These are phyloP conservation scores for Phlebopus sp. DNA, from an alignment of 1,284 basidiomycete species.

Conservation along the genomic window DNA sequence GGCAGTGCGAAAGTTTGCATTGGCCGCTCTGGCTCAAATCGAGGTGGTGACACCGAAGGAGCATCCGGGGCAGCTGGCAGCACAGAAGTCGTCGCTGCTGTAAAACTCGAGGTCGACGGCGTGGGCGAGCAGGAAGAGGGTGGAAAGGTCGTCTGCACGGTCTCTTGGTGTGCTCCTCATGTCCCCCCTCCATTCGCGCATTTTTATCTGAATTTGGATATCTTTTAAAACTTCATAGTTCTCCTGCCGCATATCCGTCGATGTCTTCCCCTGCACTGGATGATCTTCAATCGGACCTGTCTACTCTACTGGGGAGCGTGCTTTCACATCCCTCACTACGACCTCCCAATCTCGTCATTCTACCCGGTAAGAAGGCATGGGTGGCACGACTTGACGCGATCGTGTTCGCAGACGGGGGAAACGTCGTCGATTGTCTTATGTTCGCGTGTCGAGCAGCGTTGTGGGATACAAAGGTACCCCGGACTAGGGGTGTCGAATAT, in stretches of 20 bases:
- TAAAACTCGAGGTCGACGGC: constrained; percentile 70
- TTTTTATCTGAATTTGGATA: background rate
- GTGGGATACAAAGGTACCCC: constrained; percentile 76
- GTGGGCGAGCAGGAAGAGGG: constrained; percentile 48
- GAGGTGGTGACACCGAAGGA: constrained; percentile 43
- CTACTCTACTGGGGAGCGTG: constrained; percentile 53
- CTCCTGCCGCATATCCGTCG: constrained; percentile 73
- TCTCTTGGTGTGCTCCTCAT: constrained; percentile 64
- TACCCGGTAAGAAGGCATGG: constrained; percentile 68
- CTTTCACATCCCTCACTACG: constrained; percentile 61
- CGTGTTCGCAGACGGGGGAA: constrained; percentile 69
- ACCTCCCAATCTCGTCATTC: constrained; percentile 59
- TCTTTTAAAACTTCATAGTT: constrained; percentile 49
- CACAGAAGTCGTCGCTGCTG: constrained; percentile 41
- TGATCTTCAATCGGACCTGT: constrained; percentile 69
- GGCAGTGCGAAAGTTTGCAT: constrained; percentile 73
- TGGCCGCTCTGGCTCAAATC: constrained; percentile 54
- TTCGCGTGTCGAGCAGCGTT: constrained; percentile 73
- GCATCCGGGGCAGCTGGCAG: constrained; percentile 25
- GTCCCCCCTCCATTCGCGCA: background rate
- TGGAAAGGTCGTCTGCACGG: constrained; percentile 60
- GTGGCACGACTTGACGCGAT: constrained; percentile 65
- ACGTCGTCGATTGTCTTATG: constrained; percentile 72
- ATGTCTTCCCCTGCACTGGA: constrained; percentile 60
- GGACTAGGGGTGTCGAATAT: constrained; percentile 66